Percentiles rank a stretch among this genome's conserved stretches.
Evolutionary conservation across 805 yeast genomes (phyloP).

Genomic region (Candida lessepsii): DNA sequence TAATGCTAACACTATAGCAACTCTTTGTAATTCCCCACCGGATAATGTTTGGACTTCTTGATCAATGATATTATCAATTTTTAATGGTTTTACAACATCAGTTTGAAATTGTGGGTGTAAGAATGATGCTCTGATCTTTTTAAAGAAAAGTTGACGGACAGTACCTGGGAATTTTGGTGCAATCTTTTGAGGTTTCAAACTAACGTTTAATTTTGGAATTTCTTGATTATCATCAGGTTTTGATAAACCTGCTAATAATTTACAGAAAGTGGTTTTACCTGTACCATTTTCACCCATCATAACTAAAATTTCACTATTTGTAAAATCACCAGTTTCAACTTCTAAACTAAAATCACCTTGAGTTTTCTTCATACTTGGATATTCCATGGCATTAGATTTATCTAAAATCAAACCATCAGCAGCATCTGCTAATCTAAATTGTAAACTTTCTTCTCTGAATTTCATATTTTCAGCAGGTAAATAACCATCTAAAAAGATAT

Average conservation of each 20-base stretch:
- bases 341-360: constrained; percentile 92
- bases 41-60: constrained; percentile 97
- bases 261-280: constrained; percentile 98
- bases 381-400: constrained; percentile 72
- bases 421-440: constrained; percentile 90
- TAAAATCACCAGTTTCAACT: constrained; percentile 85
- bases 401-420: constrained; percentile 73
- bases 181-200: constrained; percentile 99
- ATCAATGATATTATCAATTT: constrained; percentile 90
- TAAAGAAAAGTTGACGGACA: constrained; percentile 94
- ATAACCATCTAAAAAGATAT: constrained; percentile 97
- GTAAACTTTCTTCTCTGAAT: constrained; percentile 93
- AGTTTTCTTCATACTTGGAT: constrained; percentile 84
- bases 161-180: constrained; percentile 99
- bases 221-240: constrained; percentile 78
- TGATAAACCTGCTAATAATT: constrained; percentile 88
- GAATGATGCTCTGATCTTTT: constrained; percentile 92
- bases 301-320: constrained; percentile 94
- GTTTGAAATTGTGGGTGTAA: constrained; percentile 97
- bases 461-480: constrained; percentile 96
- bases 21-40: constrained; percentile 99
- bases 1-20: constrained; percentile 91
- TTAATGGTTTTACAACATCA: constrained; percentile 94
- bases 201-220: constrained; percentile 85
- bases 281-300: constrained; percentile 99